Conservation (phyloP, 352 stramenopile genomes). For the Globisporangium canariense region DNA sequence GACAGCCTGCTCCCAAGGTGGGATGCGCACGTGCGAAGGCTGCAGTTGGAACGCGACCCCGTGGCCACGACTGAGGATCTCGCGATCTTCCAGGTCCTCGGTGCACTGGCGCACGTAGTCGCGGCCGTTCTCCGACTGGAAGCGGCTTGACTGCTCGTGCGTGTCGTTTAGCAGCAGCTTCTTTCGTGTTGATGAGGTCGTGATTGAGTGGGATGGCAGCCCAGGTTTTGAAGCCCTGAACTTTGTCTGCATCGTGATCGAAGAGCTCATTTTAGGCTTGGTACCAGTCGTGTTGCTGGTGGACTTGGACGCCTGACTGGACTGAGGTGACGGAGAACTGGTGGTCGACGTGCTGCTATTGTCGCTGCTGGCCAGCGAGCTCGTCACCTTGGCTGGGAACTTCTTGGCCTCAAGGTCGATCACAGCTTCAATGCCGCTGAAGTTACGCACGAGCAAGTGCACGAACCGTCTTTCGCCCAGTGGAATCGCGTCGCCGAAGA, state of each 20-base stretch:
- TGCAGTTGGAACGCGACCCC: constrained; percentile 53
- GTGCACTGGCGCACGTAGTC: constrained; percentile 41
- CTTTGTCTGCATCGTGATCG: background rate
- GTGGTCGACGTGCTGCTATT: background rate
- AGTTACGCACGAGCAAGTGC: constrained; percentile 65
- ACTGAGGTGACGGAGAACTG: background rate
- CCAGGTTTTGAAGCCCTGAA: background rate
- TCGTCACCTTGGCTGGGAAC: constrained; percentile 24
- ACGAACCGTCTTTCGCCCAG: constrained; percentile 52
- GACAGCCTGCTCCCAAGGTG: constrained; percentile 55
- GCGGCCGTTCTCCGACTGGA: constrained; percentile 51
- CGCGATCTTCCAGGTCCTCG: constrained; percentile 42
- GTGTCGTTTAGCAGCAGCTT: constrained; percentile 37
- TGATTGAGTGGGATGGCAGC: background rate
- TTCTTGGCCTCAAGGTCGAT: constrained; percentile 61
- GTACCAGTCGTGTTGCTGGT: background rate
- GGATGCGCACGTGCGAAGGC: constrained; percentile 32
- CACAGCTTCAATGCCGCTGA: constrained; percentile 67
- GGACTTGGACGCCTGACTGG: background rate
- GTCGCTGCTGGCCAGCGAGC: background rate
- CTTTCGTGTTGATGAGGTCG: constrained; percentile 5
- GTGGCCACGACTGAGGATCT: constrained; percentile 38
- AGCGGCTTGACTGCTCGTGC: constrained; percentile 40
- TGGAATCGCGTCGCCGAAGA: constrained; percentile 59
- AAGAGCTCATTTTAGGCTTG: background rate